Conservation (phyloP, 352 stramenopile species). For the Globisporangium middletonii region DNA sequence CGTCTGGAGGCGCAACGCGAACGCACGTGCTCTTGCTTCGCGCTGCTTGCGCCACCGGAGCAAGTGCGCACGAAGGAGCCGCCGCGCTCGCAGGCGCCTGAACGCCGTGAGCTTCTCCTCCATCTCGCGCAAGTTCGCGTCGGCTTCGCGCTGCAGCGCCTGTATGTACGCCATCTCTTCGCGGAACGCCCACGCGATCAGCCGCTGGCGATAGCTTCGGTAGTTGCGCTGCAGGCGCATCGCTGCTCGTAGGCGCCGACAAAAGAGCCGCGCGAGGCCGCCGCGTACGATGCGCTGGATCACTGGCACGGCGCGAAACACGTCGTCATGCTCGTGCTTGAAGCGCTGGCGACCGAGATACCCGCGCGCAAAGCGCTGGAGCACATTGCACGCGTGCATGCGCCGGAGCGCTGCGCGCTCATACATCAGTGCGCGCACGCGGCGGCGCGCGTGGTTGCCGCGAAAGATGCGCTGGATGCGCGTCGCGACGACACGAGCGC, state of each 20-base stretch:
- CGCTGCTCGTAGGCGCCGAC: constrained; percentile 27
- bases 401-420: constrained; percentile 31
- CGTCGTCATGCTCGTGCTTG: constrained; percentile 20
- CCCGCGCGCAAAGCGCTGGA: constrained; percentile 52
- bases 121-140: constrained; percentile 38
- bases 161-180: constrained; percentile 59
- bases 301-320: constrained; percentile 35
- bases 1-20: constrained; percentile 30
- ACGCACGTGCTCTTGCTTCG: constrained; percentile 20
- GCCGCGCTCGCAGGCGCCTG: constrained; percentile 34
- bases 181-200: constrained; percentile 40
- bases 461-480: constrained; percentile 65
- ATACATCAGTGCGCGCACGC: constrained; percentile 30
- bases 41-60: constrained; percentile 31
- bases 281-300: constrained; percentile 55
- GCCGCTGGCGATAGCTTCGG: constrained; percentile 41
- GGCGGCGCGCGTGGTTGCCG: constrained; percentile 46
- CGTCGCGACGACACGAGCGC: constrained; percentile 41
- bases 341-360: constrained; percentile 47
- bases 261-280: constrained; percentile 29
- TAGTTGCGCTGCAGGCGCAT: constrained; percentile 52
- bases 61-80: constrained; percentile 42
- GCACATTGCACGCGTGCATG: constrained; percentile 25
- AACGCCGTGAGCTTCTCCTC: constrained; percentile 42
- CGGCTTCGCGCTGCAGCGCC: constrained; percentile 32